Evolutionary conservation across 352 stramenopile species (phyloP).

Genomic region (Pythium diclinum): DNA sequence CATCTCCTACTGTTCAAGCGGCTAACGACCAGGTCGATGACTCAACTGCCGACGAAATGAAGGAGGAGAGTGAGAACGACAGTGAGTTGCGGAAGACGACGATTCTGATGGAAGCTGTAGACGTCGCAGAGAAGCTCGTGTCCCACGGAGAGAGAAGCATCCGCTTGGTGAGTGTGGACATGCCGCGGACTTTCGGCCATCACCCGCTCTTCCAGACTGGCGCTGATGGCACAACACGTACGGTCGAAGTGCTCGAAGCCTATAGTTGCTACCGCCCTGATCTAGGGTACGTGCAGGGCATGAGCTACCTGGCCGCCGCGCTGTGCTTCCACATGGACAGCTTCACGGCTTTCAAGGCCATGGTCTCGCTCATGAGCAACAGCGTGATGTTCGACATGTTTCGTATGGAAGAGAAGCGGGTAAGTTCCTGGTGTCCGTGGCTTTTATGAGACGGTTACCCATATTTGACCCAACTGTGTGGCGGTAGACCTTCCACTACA

Average conservation of each 20-base stretch:
- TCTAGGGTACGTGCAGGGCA: slow-evolving; percentile 83
- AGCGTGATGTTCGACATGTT: slow-evolving; percentile 89
- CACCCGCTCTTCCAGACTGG: slow-evolving; percentile 76
- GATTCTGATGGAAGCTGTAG: slow-evolving; percentile 65
- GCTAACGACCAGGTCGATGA: slow-evolving; percentile 10
- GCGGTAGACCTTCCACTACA: slow-evolving; percentile 80
- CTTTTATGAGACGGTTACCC: neutral
- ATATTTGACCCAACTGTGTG: neutral
- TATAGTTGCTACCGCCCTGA: slow-evolving; percentile 87
- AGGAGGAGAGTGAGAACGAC: neutral
- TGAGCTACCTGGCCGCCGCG: slow-evolving; percentile 84
- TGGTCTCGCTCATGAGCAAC: slow-evolving; percentile 80
- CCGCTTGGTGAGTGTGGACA: slow-evolving; percentile 78
- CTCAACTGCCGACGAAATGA: neutral
- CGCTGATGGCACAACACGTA: slow-evolving; percentile 65
- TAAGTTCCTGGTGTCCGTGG: slow-evolving; percentile 28
- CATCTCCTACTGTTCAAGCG: slow-evolving; percentile 11
- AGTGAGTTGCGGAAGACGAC: slow-evolving; percentile 21
- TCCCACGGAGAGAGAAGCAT: slow-evolving; percentile 79
- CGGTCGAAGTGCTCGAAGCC: slow-evolving; percentile 77
- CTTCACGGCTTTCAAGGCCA: slow-evolving; percentile 83
- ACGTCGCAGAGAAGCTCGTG: slow-evolving; percentile 80
- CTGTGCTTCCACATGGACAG: slow-evolving; percentile 88
- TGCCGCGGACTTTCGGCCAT: slow-evolving; percentile 82
- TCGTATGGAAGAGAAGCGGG: slow-evolving; percentile 70